phyloP scores from a whole-genome alignment of 192 early-diverging fungal genomes.

The Coemansia sp. region DNA sequence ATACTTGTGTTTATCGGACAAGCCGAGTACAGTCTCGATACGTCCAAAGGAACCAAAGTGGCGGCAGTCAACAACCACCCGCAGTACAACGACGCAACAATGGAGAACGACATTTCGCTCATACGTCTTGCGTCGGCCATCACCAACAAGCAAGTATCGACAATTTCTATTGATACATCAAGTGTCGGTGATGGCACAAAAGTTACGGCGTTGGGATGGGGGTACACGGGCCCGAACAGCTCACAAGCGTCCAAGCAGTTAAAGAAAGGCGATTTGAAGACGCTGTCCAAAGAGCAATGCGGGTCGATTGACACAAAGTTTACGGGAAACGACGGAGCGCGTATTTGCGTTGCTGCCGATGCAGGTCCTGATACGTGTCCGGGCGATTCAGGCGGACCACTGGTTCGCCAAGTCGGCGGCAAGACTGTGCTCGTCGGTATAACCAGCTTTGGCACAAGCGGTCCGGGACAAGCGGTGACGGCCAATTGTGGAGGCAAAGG shows the following conservation, averaged over 20 bases:
- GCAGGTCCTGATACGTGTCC: conserved; percentile 45
- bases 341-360: conserved; percentile 50
- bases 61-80: conserved; percentile 45
- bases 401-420: conserved; percentile 45
- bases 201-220: conserved; percentile 52
- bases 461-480: conserved; percentile 29
- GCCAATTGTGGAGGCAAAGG: conserved; percentile 44
- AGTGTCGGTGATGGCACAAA: conserved; percentile 38
- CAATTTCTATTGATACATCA: conserved; percentile 23
- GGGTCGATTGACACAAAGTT: conserved; percentile 45
- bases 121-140: conserved; percentile 25
- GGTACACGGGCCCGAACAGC: conserved; percentile 34
- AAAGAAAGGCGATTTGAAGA: conserved; percentile 31
- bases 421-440: conserved; percentile 47
- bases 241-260: conserved; percentile 33
- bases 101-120: conserved; percentile 56
- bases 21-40: conserved; percentile 32
- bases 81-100: conserved; percentile 47
- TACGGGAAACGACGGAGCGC: conserved; percentile 39
- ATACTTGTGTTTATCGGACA: conserved; percentile 40
- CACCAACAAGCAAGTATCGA: conserved; percentile 14
- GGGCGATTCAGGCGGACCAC: conserved; percentile 56
- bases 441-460: conserved; percentile 54
- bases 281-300: conserved; percentile 35
- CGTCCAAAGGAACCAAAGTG: conserved; percentile 23